A percentile compares a stretch with the other conserved stretches of the same genome.
Evolutionary conservation across 495 filamentous ascomycete genomes (phyloP).

Genomic region (Penicillium samsonianum): DNA sequence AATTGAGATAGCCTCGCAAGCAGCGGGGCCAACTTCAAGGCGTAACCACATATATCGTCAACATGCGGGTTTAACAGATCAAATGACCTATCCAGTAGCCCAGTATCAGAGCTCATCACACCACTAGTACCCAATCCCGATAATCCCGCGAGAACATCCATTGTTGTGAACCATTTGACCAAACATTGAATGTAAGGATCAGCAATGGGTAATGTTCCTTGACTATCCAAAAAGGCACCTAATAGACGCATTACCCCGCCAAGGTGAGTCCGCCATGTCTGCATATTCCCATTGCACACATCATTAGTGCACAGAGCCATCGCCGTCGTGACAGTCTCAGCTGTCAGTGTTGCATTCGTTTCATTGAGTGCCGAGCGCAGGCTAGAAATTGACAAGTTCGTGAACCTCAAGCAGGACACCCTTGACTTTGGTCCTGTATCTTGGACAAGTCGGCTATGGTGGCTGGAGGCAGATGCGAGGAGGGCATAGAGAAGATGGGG

Average conservation of each 20-base stretch:
- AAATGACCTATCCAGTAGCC: conserved; percentile 9
- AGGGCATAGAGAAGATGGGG: conserved; percentile 36
- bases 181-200: conserved; percentile 27
- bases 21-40: conserved; percentile 29
- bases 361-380: conserved; percentile 24
- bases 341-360: conserved; percentile 13
- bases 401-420: conserved; percentile 29
- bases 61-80: conserved; percentile 7
- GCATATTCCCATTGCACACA: conserved; percentile 39
- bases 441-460: conserved; percentile 32
- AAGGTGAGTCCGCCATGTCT: conserved; percentile 33
- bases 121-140: conserved; percentile 19
- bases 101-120: conserved; percentile 7
- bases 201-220: conserved; percentile 1
- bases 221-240: conserved; percentile 19
- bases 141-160: conserved; percentile 32
- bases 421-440: conserved; percentile 17
- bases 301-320: conserved; percentile 41
- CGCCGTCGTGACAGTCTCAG: conserved; percentile 32
- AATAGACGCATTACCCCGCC: conserved; percentile 30
- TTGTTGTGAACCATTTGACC: conserved; percentile 36
- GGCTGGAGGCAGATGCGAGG: conserved; percentile 31
- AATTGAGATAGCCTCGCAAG: conserved; percentile 25
- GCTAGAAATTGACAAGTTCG: conserved; percentile 33
- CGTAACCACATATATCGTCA: conserved; percentile 39